A percentile compares a stretch with the other conserved stretches of the same genome.
phyloP scores from a whole-genome alignment of 2,329 filamentous ascomycete species.

The Microdochium trichocladiopsis region DNA sequence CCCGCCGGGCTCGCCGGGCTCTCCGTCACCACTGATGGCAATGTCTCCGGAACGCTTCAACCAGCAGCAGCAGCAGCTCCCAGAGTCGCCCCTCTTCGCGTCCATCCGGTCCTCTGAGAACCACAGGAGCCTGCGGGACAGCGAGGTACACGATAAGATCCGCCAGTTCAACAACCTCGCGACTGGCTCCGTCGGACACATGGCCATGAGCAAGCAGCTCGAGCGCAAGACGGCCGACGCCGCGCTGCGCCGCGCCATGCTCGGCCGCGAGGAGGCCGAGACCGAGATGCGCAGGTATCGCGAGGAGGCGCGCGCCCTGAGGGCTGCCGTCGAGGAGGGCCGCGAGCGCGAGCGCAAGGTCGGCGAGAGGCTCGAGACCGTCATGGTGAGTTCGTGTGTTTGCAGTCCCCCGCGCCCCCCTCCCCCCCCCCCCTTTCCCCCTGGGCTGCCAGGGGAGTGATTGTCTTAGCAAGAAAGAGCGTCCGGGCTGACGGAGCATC shows the following conservation, averaged over 20 bases:
- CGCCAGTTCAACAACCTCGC: slow-evolving; percentile 22
- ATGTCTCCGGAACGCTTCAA: slow-evolving; percentile 21
- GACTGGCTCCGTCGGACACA: slow-evolving; percentile 2
- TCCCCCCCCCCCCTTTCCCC: too few species aligned
- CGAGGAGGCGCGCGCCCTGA: slow-evolving; percentile 51
- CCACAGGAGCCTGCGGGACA: slow-evolving; percentile 17
- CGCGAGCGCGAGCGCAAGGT: slow-evolving; percentile 59
- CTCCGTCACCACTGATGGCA: slow-evolving; percentile 16
- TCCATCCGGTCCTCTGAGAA: slow-evolving; percentile 16
- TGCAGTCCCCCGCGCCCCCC: too few species aligned
- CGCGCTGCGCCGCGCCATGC: slow-evolving; percentile 57
- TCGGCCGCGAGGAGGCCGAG: slow-evolving; percentile 67
- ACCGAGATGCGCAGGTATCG: slow-evolving; percentile 55
- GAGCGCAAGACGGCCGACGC: slow-evolving; percentile 60
- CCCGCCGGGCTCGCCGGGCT: slow-evolving; percentile 13
- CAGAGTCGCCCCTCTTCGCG: slow-evolving; percentile 7
- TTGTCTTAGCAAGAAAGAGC: too few species aligned
- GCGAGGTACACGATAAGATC: slow-evolving; percentile 25
- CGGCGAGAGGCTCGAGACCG: slow-evolving; percentile 57
- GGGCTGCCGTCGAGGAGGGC: slow-evolving; percentile 56
- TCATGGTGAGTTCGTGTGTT: slow-evolving; percentile 54
- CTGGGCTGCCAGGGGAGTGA: too few species aligned
- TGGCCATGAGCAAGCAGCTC: slow-evolving; percentile 43
- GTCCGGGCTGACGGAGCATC: slow-evolving; percentile 1
- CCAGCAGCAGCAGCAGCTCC: slow-evolving; percentile 11